Evolutionary conservation across 805 yeast species (phyloP).

Genomic region (Clavispora carvajalis): DNA sequence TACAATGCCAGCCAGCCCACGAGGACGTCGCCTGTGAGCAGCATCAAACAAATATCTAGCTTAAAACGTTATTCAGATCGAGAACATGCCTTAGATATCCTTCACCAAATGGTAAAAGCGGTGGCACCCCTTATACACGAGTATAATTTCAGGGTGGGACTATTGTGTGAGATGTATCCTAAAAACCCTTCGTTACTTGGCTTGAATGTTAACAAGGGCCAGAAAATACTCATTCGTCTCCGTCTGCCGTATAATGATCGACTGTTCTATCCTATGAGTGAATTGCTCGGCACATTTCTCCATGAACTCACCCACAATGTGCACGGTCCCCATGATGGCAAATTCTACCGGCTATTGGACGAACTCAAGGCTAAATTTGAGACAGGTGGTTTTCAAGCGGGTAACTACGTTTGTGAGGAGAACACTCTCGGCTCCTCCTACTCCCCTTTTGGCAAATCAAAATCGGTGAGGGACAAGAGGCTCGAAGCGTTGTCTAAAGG

Average conservation of each 20-base stretch:
- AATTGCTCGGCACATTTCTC: slow-evolving; percentile 73
- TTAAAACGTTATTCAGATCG: slow-evolving; percentile 31
- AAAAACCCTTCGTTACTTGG: slow-evolving; percentile 63
- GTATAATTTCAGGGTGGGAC: slow-evolving; percentile 58
- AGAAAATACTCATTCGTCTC: slow-evolving; percentile 64
- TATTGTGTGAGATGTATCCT: slow-evolving; percentile 79
- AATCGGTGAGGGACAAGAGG: slow-evolving; percentile 30
- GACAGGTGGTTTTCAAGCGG: slow-evolving; percentile 38
- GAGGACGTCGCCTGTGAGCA: slow-evolving; percentile 32
- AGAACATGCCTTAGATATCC: slow-evolving; percentile 41
- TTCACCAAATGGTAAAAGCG: slow-evolving; percentile 62
- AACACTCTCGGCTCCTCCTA: slow-evolving; percentile 37
- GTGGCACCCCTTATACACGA: slow-evolving; percentile 79
- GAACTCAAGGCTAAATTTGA: slow-evolving; percentile 50
- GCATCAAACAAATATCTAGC: slow-evolving; percentile 33
- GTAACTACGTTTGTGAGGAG: slow-evolving; percentile 48
- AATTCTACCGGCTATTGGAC: slow-evolving; percentile 63
- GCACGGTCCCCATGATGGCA: slow-evolving; percentile 73
- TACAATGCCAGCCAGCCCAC: slow-evolving; percentile 4
- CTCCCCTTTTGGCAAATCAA: slow-evolving; percentile 9
- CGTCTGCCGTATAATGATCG: slow-evolving; percentile 51
- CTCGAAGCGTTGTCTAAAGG: slow-evolving; percentile 34
- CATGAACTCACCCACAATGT: slow-evolving; percentile 85
- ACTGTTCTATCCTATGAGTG: slow-evolving; percentile 58
- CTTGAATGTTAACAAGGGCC: slow-evolving; percentile 74